A percentile compares a stretch with the other conserved stretches of the same genome.
Evolutionary conservation across 495 filamentous ascomycete species (phyloP).

Genomic region (Annulohypoxylon stygium): DNA sequence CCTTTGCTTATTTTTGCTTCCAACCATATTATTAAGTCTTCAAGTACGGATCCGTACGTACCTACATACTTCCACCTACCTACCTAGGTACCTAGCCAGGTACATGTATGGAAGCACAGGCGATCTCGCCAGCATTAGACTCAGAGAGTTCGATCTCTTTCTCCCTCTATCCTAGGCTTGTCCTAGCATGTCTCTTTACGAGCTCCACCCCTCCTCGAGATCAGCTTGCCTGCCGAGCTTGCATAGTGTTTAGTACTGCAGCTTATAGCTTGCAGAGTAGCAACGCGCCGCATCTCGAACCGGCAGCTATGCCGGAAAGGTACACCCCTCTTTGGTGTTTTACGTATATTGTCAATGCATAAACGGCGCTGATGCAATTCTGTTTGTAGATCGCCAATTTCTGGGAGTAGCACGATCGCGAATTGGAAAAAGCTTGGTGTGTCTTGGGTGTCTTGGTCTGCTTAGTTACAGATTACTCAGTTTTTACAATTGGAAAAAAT

Average conservation of each 20-base stretch:
- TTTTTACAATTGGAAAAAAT: background rate
- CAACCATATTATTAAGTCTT: constrained; percentile 35
- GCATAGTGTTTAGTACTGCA: background rate
- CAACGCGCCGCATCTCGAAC: constrained; percentile 35
- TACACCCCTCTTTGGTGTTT: constrained; percentile 22
- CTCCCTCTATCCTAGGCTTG: background rate
- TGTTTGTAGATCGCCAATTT: constrained; percentile 1
- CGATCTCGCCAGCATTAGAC: constrained; percentile 22
- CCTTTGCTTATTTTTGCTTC: constrained; percentile 33
- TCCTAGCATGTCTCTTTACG: constrained; percentile 17
- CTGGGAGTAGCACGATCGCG: background rate
- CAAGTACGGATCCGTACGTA: background rate
- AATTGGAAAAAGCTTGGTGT: constrained; percentile 2
- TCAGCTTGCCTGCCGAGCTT: constrained; percentile 11
- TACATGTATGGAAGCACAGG: constrained; percentile 16
- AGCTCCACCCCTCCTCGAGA: constrained; percentile 27
- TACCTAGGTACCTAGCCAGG: background rate
- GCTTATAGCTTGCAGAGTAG: constrained; percentile 29
- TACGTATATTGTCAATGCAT: constrained; percentile 35
- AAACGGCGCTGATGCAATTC: constrained; percentile 18
- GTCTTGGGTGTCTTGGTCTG: background rate
- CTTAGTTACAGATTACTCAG: constrained; percentile 20
- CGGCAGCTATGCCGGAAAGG: constrained; percentile 30
- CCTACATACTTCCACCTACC: no score
- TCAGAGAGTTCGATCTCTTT: constrained; percentile 20